Base-by-base conservation (phyloP, 2,329 filamentous ascomycete species). In the Cladophialophora bantiana region DNA sequence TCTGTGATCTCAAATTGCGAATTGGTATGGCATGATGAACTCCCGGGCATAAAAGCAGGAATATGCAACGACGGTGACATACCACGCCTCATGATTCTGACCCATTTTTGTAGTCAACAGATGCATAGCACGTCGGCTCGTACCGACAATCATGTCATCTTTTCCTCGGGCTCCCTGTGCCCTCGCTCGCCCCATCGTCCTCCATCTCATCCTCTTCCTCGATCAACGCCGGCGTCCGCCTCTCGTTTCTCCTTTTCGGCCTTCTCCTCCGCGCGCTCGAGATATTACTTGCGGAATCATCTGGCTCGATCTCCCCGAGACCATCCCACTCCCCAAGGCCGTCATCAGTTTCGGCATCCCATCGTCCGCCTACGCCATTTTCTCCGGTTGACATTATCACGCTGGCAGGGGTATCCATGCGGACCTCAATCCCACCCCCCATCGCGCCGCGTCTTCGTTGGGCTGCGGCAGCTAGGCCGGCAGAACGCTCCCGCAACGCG, bases 401-500 rank as follows among this genome's bases (percentile, higher is more conserved):
- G 7, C 72, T 71, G 0, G 79, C 78, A 0, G 79, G 79, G 1
- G 81, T 83, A 35, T 79, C 80, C 45, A 81, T 68, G 34, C 80
- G 76, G 3, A 79, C 78, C 70, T 81, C 78, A 34, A 81, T 77
- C 2, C 68, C 67, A 15, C 66, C 66, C 13, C 54, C 65, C 42
- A 62, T 55, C 18, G 40, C 61, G 20, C 80, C 81, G 36, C 81
- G 77, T 4, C 82, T 78, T 57, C 78, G 77, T 70, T 82, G 80
- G 52, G 77, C 81, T 15, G 82, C 81, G 26, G 81, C 76, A 0
- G 81, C 86, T 4, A 98, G 82, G 1, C 92, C 94, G 0, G 93
- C 92, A 13, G 90, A 89, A 48, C 94, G 90, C 76, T 95, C 91
- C 5, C 94, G 90, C 4, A 98, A 84, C 0, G 90, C 87, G 26